phyloP scores from a whole-genome alignment of 2,329 filamentous ascomycete species.

The Rhynchosporium secalis region DNA sequence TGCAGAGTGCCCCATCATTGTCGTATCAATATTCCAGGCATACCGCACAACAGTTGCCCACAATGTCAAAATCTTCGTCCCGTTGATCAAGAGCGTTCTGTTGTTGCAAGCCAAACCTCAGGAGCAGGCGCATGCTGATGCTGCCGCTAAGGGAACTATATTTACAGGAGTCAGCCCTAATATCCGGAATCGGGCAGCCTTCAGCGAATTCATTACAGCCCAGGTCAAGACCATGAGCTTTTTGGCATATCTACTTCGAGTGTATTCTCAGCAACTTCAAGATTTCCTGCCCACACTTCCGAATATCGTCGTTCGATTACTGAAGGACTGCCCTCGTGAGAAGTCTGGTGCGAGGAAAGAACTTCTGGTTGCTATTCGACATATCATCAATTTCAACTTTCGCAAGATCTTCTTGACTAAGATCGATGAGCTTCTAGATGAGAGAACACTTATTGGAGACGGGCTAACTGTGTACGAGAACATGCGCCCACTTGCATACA shows the following conservation, averaged over 20 bases:
- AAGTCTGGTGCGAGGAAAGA: constrained; percentile 94
- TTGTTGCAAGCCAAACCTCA: constrained; percentile 89
- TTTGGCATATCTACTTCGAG: constrained; percentile 84
- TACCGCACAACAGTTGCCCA: constrained; percentile 76
- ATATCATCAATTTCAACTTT: constrained; percentile 99
- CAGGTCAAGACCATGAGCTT: constrained; percentile 99
- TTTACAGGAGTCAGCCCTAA: constrained; percentile 92
- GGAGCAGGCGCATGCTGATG: constrained; percentile 85
- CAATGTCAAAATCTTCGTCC: constrained; percentile 91
- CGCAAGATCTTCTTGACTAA: constrained; percentile 90
- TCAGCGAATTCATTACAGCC: constrained; percentile 95
- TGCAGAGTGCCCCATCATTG: constrained; percentile 96
- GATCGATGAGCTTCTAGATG: constrained; percentile 92
- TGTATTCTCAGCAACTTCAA: constrained; percentile 81
- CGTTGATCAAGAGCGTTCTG: constrained; percentile 87
- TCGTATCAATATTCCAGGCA: constrained; percentile 96
- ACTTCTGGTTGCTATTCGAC: constrained; percentile 89
- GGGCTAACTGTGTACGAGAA: constrained; percentile 96
- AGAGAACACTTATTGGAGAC: constrained; percentile 91
- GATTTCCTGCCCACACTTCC: constrained; percentile 88
- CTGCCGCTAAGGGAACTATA: constrained; percentile 73
- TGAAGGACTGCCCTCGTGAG: constrained; percentile 92
- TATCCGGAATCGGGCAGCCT: constrained; percentile 90
- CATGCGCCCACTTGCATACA: constrained; percentile 92
- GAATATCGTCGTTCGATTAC: constrained; percentile 82